Base-by-base conservation (phyloP, 2,329 filamentous ascomycete genomes). In the Epichloe sibirici region DNA sequence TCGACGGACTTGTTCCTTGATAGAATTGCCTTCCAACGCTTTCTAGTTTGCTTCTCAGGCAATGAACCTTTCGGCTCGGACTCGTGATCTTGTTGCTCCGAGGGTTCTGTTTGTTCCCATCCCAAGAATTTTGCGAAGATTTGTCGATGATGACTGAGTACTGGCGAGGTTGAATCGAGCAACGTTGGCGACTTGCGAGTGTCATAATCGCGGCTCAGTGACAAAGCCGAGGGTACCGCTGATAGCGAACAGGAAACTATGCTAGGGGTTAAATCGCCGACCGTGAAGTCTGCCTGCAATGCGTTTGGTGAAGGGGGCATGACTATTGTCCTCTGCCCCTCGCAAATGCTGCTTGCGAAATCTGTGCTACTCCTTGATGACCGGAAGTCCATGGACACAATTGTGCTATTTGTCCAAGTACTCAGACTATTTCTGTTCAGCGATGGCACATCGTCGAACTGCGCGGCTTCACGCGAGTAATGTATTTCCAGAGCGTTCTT, bases 1-100 rank as follows among this genome's bases (percentile, higher is more conserved):
- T 51, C 49, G 43, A 51, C 34, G 9, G 58, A 61, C 9, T 39
- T 44, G 13, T 50, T 48, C 6, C 42, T 42, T 23, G 21, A 34
- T 23, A 44, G n/a, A 2, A 52, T 39, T 37, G 50, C 9, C 45
- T 37, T 37, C 53, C 48, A 50, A 3, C 43, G 37, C 21, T n/a
- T 35, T 44, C 25, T 38, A 2, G 11, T 37, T 35, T 40, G 43
- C 34, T 47, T 45, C 9, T 42, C 51, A 9, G 31, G 13, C 23
- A 12, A 7, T 31, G 25, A 21, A 11, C 25, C n/a, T 13, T 23
- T 47, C 3, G 25, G 9, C 9, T 45, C 21, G 13, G 25, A 37
- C 8, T 25, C 28, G 37, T 45, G 15, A 21, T 31, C 25, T 13
- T 48, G 35, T 25, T 50, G 37, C 23, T 42, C 15, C 7, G 38